These are phyloP conservation scores for Sphaerulina populicola DNA, from an alignment of 2,329 filamentous ascomycete species.

Conservation along the genomic window DNA sequence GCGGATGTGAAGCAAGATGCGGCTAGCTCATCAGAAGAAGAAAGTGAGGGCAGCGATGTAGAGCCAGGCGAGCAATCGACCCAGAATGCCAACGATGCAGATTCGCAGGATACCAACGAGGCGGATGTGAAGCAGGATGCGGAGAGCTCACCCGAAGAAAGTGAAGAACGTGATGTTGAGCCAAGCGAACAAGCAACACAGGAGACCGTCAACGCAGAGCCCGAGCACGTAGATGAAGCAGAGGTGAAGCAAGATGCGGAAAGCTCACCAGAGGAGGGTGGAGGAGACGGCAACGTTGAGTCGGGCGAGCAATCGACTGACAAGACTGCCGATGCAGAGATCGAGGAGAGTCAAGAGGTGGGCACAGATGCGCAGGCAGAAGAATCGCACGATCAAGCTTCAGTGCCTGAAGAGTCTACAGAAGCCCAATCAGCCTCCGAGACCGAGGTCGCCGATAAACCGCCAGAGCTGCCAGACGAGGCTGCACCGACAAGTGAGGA, in stretches of 20 bases:
- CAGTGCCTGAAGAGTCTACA: not conserved
- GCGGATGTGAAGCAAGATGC: too few relatives aligned
- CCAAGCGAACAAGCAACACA: too few relatives aligned
- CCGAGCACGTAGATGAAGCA: too few relatives aligned
- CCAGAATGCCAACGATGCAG: too few relatives aligned
- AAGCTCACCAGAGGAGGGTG: not conserved
- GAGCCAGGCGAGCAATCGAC: too few relatives aligned
- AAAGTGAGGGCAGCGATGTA: not conserved
- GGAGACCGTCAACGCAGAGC: too few relatives aligned
- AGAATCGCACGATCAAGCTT: not conserved
- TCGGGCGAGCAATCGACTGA: not conserved
- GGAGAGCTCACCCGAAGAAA: too few relatives aligned
- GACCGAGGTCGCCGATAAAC: not conserved
- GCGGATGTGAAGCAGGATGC: too few relatives aligned
- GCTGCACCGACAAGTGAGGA: not conserved
- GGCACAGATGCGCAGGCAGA: not conserved
- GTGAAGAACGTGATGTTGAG: too few relatives aligned
- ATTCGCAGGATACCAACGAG: too few relatives aligned
- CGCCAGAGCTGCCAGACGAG: not conserved
- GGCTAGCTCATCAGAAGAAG: too few relatives aligned
- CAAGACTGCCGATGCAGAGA: not conserved
- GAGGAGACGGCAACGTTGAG: slow-evolving; percentile 1
- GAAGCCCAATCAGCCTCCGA: not conserved
- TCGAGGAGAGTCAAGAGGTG: not conserved
- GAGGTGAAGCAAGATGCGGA: too few relatives aligned